Percentiles rank a stretch among this genome's conserved stretches.
Conservation (phyloP, 345 rosid genomes). For the Brassica incana region DNA sequence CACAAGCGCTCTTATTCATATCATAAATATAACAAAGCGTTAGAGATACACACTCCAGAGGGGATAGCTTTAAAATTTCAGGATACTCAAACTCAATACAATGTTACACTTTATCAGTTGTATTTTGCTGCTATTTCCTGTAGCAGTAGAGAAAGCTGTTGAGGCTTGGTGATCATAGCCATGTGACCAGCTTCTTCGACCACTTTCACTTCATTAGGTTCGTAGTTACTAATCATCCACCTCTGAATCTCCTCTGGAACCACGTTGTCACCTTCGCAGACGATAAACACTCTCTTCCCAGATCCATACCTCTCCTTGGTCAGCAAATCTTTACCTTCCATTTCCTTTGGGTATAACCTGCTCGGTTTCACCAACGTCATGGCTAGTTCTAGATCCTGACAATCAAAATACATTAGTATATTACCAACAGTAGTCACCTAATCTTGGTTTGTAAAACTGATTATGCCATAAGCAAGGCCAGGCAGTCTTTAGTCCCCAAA, state of each 20-base stretch:
- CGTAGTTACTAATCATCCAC: constrained; percentile 46
- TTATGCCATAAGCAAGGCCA: background rate
- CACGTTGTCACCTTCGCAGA: constrained; percentile 43
- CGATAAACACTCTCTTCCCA: constrained; percentile 38
- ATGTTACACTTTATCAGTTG: constrained; percentile 15
- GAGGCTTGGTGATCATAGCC: constrained; percentile 52
- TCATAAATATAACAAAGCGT: constrained; percentile 9
- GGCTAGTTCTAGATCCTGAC: constrained; percentile 48
- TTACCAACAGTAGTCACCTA: background rate
- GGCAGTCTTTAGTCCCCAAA: background rate
- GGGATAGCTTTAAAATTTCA: background rate
- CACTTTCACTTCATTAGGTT: constrained; percentile 42
- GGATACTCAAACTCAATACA: background rate
- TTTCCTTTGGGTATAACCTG: constrained; percentile 43
- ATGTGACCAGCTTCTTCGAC: constrained; percentile 52
- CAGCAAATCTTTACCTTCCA: constrained; percentile 31
- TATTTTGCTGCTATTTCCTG: constrained; percentile 19
- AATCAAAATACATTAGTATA: background rate
- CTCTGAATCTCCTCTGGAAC: constrained; percentile 41
- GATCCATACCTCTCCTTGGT: constrained; percentile 40
- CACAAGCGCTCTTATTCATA: constrained; percentile 19
- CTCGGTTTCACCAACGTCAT: constrained; percentile 44
- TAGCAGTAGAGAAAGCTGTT: constrained; percentile 36
- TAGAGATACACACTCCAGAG: background rate
- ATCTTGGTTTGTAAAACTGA: background rate